phyloP scores from a whole-genome alignment of 179 eudicot genomes.

The Heliamphora pulchella region DNA sequence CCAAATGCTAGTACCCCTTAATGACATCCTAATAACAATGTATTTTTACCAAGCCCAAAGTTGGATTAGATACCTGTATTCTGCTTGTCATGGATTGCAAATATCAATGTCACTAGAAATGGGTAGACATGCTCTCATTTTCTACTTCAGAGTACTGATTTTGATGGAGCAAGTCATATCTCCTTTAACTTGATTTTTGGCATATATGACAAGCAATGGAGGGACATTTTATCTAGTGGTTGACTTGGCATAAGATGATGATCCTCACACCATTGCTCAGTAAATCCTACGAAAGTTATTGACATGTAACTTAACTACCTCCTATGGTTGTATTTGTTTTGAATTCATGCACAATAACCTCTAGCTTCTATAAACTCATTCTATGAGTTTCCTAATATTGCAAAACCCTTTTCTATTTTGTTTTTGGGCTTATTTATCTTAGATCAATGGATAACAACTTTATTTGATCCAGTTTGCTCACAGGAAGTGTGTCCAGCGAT shows the following conservation, averaged over 20 bases:
- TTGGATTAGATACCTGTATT: neutral
- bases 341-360: neutral
- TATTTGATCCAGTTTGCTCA: constrained; percentile 57
- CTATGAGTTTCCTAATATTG: neutral
- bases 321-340: neutral
- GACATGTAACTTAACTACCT: neutral
- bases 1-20: neutral
- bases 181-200: neutral
- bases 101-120: neutral
- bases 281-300: neutral
- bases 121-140: neutral
- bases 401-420: neutral
- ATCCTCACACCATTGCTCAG: neutral
- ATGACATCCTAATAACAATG: neutral
- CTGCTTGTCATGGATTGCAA: neutral
- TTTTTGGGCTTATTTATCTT: neutral
- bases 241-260: neutral
- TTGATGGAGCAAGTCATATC: neutral
- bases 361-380: neutral
- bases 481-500: constrained; percentile 67
- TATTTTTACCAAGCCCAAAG: neutral
- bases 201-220: neutral
- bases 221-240: neutral
- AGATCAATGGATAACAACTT: constrained; percentile 16
- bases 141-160: neutral